Evolutionary conservation across 257 asterid species (phyloP).

Genomic region (Solanum verrucosum): DNA sequence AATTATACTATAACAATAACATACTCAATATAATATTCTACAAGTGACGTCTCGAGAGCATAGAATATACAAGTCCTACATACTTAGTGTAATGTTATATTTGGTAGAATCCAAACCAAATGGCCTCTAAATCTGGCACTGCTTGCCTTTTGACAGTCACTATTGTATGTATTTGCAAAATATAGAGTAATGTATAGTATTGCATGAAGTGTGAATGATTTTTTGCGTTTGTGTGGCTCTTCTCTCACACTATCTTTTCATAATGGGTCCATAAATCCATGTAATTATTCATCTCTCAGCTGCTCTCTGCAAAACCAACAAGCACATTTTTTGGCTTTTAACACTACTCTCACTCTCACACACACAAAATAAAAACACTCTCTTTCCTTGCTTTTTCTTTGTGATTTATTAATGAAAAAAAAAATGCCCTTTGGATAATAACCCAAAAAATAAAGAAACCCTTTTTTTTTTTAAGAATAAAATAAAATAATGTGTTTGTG

Average conservation of each 20-base stretch:
- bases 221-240: constrained; percentile 24
- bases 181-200: neutral
- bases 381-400: constrained; percentile 13
- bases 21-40: too few relatives aligned
- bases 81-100: neutral
- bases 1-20: too few relatives aligned
- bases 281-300: constrained; percentile 18
- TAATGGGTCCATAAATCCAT: constrained; percentile 43
- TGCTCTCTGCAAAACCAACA: constrained; percentile 18
- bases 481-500: neutral
- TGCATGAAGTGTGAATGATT: neutral
- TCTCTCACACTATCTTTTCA: constrained; percentile 10
- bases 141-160: neutral
- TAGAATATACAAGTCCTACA: neutral
- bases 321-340: constrained; percentile 21
- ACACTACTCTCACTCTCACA: constrained; percentile 4
- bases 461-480: neutral
- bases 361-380: neutral
- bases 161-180: neutral
- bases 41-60: too few relatives aligned
- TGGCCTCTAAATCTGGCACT: neutral
- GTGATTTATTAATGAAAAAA: neutral
- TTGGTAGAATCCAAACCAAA: neutral
- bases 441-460: neutral
- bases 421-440: neutral